A percentile compares a stretch with the other conserved stretches of the same genome.
Evolutionary conservation across 2,329 filamentous ascomycete genomes (phyloP).

Genomic region (Fusarium paranaense): DNA sequence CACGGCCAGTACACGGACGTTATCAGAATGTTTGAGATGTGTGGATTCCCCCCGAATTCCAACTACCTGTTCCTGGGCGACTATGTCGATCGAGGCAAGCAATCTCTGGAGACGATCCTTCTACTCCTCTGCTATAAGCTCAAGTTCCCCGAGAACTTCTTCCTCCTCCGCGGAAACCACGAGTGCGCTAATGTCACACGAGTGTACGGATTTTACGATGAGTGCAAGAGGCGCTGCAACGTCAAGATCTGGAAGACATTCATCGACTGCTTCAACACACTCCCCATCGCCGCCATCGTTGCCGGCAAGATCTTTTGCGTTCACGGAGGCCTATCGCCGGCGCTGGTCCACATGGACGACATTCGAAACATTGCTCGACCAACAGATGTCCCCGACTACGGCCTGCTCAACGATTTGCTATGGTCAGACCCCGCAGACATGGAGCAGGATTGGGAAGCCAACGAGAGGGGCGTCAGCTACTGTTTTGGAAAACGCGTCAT

Average conservation of each 20-base stretch:
- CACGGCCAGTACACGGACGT: slow-evolving; percentile 99
- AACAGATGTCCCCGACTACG: slow-evolving; percentile 97
- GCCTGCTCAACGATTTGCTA: slow-evolving; percentile 90
- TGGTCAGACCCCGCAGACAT: slow-evolving; percentile 99
- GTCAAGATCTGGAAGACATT: slow-evolving; percentile 99
- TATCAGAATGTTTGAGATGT: slow-evolving; percentile 96
- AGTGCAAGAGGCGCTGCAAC: slow-evolving; percentile 99
- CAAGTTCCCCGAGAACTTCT: slow-evolving; percentile 99
- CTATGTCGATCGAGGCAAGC: slow-evolving; percentile 98
- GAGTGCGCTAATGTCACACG: slow-evolving; percentile 99
- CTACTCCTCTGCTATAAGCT: slow-evolving; percentile 98
- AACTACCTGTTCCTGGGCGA: slow-evolving; percentile 99
- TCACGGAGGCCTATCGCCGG: slow-evolving; percentile 92
- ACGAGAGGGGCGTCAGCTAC: slow-evolving; percentile 96
- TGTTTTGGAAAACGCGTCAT: slow-evolving; percentile 99
- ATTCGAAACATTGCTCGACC: slow-evolving; percentile 95
- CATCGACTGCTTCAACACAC: slow-evolving; percentile 99
- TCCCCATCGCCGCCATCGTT: slow-evolving; percentile 98
- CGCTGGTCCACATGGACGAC: slow-evolving; percentile 96
- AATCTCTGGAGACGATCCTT: slow-evolving; percentile 98
- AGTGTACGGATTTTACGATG: slow-evolving; percentile 99
- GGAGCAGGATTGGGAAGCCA: slow-evolving; percentile 98
- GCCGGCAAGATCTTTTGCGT: slow-evolving; percentile 99
- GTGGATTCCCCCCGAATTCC: slow-evolving; percentile 96
- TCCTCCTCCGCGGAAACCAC: slow-evolving; percentile 97